Evolutionary conservation across 495 filamentous ascomycete genomes (phyloP).

Genomic region (Neurospora sp.): DNA sequence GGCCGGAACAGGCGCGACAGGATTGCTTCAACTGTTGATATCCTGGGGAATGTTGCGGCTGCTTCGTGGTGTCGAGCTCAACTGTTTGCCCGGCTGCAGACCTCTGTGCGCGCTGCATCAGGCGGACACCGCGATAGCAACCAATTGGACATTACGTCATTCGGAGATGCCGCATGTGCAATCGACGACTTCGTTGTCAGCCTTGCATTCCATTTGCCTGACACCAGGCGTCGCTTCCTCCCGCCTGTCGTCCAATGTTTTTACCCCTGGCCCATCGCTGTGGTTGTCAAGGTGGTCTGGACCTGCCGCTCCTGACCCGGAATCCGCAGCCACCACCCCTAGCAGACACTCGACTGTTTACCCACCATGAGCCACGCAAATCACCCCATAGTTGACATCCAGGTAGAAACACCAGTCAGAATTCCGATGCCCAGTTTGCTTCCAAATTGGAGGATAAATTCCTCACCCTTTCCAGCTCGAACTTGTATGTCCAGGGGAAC

Average conservation of each 20-base stretch:
- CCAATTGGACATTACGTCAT: not conserved
- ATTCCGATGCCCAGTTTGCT: not conserved
- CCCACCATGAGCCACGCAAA: not conserved
- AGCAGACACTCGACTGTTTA: not conserved
- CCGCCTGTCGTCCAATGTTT: not conserved
- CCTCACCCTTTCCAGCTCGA: not conserved
- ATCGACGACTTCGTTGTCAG: not conserved
- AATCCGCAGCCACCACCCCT: not conserved
- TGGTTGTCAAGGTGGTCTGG: not conserved
- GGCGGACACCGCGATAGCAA: too few relatives aligned
- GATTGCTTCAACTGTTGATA: not conserved
- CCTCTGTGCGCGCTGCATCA: not conserved
- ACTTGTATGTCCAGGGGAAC: not conserved
- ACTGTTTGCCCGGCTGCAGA: not conserved
- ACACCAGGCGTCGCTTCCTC: not conserved
- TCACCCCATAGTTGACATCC: not conserved
- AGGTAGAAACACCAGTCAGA: not conserved
- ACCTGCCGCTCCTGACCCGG: not conserved
- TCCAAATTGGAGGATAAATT: not conserved
- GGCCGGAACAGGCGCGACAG: not conserved
- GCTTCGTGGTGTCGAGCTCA: not conserved
- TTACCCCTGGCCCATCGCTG: not conserved
- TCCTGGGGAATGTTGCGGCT: not conserved
- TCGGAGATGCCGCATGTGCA: not conserved
- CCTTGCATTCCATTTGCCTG: not conserved